Evolutionary conservation across 2,329 filamentous ascomycete species (phyloP).

Genomic region (Claviceps quebecensis): DNA sequence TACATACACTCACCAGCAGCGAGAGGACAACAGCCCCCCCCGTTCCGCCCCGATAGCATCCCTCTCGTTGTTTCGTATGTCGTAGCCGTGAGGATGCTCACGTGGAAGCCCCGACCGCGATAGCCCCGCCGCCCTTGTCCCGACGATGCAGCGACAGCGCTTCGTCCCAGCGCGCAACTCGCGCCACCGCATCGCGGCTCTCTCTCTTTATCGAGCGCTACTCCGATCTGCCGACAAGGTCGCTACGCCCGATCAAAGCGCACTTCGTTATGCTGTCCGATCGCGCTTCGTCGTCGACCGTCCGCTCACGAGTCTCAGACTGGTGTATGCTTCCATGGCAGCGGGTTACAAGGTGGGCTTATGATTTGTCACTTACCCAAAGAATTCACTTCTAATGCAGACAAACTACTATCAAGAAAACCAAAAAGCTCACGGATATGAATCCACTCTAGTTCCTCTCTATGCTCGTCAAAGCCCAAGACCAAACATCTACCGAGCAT

Average conservation of each 20-base stretch:
- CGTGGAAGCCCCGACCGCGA: background rate
- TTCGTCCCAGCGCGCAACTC: slow-evolving; percentile 35
- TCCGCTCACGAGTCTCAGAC: slow-evolving; percentile 40
- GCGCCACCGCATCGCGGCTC: slow-evolving; percentile 41
- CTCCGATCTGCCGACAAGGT: slow-evolving; percentile 42
- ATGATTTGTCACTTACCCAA: too few relatives aligned
- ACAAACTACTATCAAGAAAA: background rate
- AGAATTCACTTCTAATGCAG: background rate
- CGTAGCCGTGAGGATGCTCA: background rate
- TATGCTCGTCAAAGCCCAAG: slow-evolving; percentile 25
- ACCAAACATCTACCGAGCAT: slow-evolving; percentile 25
- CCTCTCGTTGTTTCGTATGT: background rate
- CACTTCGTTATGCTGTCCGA: slow-evolving; percentile 35
- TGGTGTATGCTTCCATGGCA: slow-evolving; percentile 47
- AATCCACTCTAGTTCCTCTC: slow-evolving; percentile 21
- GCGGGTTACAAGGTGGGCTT: slow-evolving; percentile 51
- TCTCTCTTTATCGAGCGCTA: slow-evolving; percentile 60
- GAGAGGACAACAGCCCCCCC: background rate
- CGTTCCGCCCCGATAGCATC: background rate
- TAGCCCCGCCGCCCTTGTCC: background rate
- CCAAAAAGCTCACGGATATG: background rate
- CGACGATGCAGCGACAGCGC: slow-evolving; percentile 15
- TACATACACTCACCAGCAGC: background rate
- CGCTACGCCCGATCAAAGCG: slow-evolving; percentile 31
- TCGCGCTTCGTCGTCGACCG: slow-evolving; percentile 49